Percentiles rank a stretch among this genome's conserved stretches.
Evolutionary conservation across 2,329 filamentous ascomycete genomes (phyloP).

Genomic region (Calonectria henricotiae): DNA sequence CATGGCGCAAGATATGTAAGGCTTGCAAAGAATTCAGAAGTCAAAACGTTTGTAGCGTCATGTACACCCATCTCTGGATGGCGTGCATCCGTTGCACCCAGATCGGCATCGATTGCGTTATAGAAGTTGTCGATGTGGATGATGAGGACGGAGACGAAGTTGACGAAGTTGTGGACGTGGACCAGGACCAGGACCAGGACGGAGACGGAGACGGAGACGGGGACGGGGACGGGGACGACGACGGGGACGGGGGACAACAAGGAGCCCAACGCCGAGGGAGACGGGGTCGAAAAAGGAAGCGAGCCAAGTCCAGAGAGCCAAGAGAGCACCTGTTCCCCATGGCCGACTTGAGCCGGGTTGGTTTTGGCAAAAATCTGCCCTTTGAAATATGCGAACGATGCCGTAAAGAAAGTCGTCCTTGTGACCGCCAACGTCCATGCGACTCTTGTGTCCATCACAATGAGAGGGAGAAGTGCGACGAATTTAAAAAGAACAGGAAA

Average conservation of each 20-base stretch:
- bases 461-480: constrained; percentile 23
- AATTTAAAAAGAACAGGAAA: not conserved
- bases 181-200: not conserved
- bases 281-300: not conserved
- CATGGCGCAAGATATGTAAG: constrained; percentile 41
- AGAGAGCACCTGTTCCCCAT: constrained; percentile 43
- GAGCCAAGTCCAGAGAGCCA: not conserved
- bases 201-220: too few relatives aligned
- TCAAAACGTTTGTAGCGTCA: constrained; percentile 28
- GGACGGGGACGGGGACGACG: not conserved
- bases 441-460: constrained; percentile 54
- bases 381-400: constrained; percentile 53
- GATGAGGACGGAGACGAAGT: not conserved
- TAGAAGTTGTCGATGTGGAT: too few relatives aligned
- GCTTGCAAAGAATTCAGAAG: constrained; percentile 26
- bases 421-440: constrained; percentile 60
- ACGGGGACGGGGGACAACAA: not conserved
- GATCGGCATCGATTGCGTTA: constrained; percentile 54
- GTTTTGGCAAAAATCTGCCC: constrained; percentile 52
- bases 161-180: not conserved
- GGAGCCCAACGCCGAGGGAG: not conserved
- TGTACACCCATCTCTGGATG: constrained; percentile 14
- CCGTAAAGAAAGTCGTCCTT: constrained; percentile 46
- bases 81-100: constrained; percentile 51
- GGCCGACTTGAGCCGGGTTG: constrained; percentile 54